Base-by-base conservation (phyloP, 1,284 basidiomycete genomes). In the Puccinia coronata region DNA sequence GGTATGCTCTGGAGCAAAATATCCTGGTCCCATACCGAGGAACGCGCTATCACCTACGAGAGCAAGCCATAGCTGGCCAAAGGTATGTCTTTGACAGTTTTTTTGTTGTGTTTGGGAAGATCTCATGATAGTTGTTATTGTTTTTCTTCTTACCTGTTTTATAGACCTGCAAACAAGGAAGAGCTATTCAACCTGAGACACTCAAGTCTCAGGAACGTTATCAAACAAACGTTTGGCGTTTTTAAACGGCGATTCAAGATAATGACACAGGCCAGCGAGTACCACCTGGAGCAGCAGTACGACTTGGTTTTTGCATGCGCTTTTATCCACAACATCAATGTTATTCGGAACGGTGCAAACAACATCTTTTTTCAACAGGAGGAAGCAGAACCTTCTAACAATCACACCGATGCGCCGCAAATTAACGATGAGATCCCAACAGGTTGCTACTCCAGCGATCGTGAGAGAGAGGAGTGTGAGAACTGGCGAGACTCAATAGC, bases 1-100 rank as follows among this genome's bases (percentile, higher is more conserved):
- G 88, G 0, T 88, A 87, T 85, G 81, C 84, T 0, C 83, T 82
- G 4, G 34, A 82, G 0, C 86, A 84, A 83, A 51, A 82, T 0
- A 80, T 88, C 0, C 83, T n/a, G n/a, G n/a, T n/a, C n/a, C n/a
- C n/a, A n/a, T n/a, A n/a, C 88, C 72, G 80, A 36, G 82, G 78
- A 18, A 76, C 82, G 9, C 74, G 82, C 6, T 84, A 84, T 79
- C 83, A 85, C 81, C 72, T 84, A 5, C 31, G 51, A 36, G 84
- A 84, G 67, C 82, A 83, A 70, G 31, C 70, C 34, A 11, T 12
- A 25, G 43, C 80, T 78, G 36, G 28, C 25, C 12, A 41, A 43
- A 5, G 69, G 5, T 57, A 20, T 65, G 9, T 6, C 31, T 49
- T 36, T 31, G 43, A 47, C 43, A 47, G n/a, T n/a, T 16, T 70